Evolutionary conservation across 1,284 basidiomycete species (phyloP), one percentile per base, ranked within the genome.

Genomic region (Ustilago sp.): DNA sequence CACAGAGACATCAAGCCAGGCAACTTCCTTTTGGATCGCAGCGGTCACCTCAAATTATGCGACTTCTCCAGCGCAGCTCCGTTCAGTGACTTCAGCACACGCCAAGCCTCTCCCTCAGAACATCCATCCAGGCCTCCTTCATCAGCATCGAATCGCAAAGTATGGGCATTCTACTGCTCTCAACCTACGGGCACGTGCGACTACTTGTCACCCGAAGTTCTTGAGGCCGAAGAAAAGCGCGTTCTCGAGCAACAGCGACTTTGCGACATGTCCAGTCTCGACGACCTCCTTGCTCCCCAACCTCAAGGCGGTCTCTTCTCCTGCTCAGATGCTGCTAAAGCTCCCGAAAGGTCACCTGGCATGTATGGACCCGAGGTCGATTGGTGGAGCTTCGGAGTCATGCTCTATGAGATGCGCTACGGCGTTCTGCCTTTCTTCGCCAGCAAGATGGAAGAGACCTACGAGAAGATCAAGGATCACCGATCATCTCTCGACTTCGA

Each of bases 301-400:
- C 63, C 57, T n/a, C 47, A 39, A 34, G 36, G 8, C 41, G 6
- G 9, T 11, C 34, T 34, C 39, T 13, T 61, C n/a, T 36, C 43
- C 8, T 38, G 48, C 2, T 15, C 35, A 8, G 17, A 48, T 15
- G 13, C 65, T 13, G 9, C 31, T 39, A 8, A 35, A 19, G 35
- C 28, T 11, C 61, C 65, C 28, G 45, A 72, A 36, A 39, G 53
- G 12, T 60, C 63, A 7, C 73, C 82, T 4, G 84, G 84, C 17
- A 63, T 59, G 36, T 85, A 86, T 60, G 84, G 84, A 1, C 84
- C 84, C 7, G 82, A 83, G 47, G 75, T 82, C 50, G 84, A 86
- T 59, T 86, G 83, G 83, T 86, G 84, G 84, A 82, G 80, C 63
- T 72, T 86, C 41, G 84, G 84, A 32, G 73, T 84, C 36, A 76